Conservation (phyloP, 441 rosid genomes). For the Geranium incanum region DNA sequence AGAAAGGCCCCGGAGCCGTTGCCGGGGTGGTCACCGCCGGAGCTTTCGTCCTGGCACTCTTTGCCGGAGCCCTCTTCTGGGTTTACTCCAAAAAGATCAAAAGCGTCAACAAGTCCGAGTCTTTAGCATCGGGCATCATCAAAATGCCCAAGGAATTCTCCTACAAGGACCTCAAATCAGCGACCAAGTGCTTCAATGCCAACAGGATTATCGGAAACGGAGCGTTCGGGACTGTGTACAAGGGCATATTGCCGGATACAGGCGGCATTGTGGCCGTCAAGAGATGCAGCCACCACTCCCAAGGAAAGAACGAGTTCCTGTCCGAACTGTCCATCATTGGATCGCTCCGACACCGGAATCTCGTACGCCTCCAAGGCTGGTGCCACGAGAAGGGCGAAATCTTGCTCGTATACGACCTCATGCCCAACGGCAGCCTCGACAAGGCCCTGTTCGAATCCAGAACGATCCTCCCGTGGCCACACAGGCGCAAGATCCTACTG, state of each 20-base stretch:
- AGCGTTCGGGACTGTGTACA: conserved; percentile 86
- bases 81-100: conserved; percentile 51
- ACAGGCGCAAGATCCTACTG: conserved; percentile 53
- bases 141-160: conserved; percentile 83
- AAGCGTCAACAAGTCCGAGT: conserved; percentile 41
- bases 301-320: conserved; percentile 73
- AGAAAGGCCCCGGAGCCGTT: conserved; percentile 78
- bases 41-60: conserved; percentile 69
- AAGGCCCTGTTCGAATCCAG: conserved; percentile 77
- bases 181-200: conserved; percentile 62
- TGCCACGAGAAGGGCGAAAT: conserved; percentile 90
- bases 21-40: conserved; percentile 90
- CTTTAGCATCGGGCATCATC: conserved; percentile 64
- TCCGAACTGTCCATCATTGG: conserved; percentile 81
- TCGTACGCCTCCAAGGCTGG: conserved; percentile 84
- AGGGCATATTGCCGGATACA: conserved; percentile 53
- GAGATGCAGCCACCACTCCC: conserved; percentile 69
- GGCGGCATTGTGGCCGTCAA: conserved; percentile 85
- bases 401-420: conserved; percentile 68
- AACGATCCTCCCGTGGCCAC: conserved; percentile 60
- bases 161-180: conserved; percentile 69
- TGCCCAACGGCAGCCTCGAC: conserved; percentile 91
- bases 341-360: conserved; percentile 76
- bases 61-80: conserved; percentile 69
- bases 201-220: conserved; percentile 75